These are phyloP conservation scores for Lasiosphaeria hispida DNA, from an alignment of 495 filamentous ascomycete species.

Conservation along the genomic window DNA sequence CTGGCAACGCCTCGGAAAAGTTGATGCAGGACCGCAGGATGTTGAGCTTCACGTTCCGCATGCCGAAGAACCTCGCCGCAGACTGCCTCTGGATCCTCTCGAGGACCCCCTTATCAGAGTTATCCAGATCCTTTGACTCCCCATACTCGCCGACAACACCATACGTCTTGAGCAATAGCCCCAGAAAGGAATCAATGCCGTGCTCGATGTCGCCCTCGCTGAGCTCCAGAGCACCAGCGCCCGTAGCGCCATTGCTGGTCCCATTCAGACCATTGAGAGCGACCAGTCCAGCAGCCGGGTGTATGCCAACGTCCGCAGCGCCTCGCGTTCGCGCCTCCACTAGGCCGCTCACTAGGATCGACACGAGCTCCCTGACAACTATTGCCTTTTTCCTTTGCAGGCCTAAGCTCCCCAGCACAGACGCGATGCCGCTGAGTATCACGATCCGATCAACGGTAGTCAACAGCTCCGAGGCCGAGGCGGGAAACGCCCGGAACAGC, in stretches of 20 bases:
- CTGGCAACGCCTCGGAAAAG: conserved; percentile 88
- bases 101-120: conserved; percentile 50
- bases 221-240: conserved; percentile 62
- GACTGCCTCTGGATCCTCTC: conserved; percentile 52
- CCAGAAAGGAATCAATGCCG: conserved; percentile 59
- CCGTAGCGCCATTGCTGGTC: conserved; percentile 37
- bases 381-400: conserved; percentile 84
- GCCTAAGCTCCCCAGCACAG: conserved; percentile 71
- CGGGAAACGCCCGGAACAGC: conserved; percentile 71
- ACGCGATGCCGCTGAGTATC: conserved; percentile 83
- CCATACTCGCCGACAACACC: conserved; percentile 44
- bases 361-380: conserved; percentile 77
- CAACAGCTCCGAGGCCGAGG: conserved; percentile 58
- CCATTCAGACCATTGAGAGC: conserved; percentile 53
- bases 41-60: conserved; percentile 72
- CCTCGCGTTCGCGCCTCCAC: conserved; percentile 91
- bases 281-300: conserved; percentile 82
- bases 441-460: conserved; percentile 67
- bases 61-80: conserved; percentile 58
- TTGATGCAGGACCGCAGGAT: conserved; percentile 81
- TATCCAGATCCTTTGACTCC: conserved; percentile 22
- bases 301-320: conserved; percentile 90
- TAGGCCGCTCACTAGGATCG: conserved; percentile 76
- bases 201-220: conserved; percentile 73
- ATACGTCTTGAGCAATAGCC: conserved; percentile 47